These are phyloP conservation scores for Saprolegnia diclina DNA, from an alignment of 352 stramenopile species.

Conservation along the genomic window DNA sequence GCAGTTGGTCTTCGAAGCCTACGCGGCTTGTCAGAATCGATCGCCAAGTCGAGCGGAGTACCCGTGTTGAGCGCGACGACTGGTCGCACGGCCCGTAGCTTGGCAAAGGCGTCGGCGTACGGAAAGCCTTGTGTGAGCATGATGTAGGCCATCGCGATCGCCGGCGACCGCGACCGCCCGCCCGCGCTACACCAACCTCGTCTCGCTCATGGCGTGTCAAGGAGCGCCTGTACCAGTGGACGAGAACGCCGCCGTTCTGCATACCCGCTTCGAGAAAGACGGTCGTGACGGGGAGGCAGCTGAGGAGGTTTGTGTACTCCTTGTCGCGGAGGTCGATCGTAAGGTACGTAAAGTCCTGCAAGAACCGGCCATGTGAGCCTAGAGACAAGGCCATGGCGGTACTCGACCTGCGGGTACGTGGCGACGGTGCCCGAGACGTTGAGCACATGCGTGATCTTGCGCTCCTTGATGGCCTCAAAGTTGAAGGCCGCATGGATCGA, in stretches of 20 bases:
- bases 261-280: slow-evolving; percentile 79
- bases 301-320: slow-evolving; percentile 84
- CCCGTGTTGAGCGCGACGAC: slow-evolving; percentile 60
- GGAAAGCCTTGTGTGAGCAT: slow-evolving; percentile 60
- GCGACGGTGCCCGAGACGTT: slow-evolving; percentile 79
- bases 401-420: slow-evolving; percentile 63
- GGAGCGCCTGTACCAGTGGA: slow-evolving; percentile 56
- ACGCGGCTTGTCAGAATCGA: neutral
- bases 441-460: slow-evolving; percentile 75
- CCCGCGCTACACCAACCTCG: slow-evolving; percentile 38
- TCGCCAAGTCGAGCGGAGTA: no score
- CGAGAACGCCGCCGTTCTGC: slow-evolving; percentile 55
- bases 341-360: slow-evolving; percentile 77
- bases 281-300: slow-evolving; percentile 63
- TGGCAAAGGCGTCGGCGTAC: slow-evolving; percentile 42
- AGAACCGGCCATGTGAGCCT: neutral
- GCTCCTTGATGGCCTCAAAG: slow-evolving; percentile 64
- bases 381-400: neutral
- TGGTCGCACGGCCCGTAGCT: slow-evolving; percentile 53
- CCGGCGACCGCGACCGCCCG: slow-evolving; percentile 76
- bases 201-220: neutral
- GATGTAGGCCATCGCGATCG: slow-evolving; percentile 68
- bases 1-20: slow-evolving; percentile 81
- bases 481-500: slow-evolving; percentile 87
- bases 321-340: slow-evolving; percentile 87